Evolutionary conservation across 2,329 filamentous ascomycete genomes (phyloP).

Genomic region (Fusarium lyarnte): DNA sequence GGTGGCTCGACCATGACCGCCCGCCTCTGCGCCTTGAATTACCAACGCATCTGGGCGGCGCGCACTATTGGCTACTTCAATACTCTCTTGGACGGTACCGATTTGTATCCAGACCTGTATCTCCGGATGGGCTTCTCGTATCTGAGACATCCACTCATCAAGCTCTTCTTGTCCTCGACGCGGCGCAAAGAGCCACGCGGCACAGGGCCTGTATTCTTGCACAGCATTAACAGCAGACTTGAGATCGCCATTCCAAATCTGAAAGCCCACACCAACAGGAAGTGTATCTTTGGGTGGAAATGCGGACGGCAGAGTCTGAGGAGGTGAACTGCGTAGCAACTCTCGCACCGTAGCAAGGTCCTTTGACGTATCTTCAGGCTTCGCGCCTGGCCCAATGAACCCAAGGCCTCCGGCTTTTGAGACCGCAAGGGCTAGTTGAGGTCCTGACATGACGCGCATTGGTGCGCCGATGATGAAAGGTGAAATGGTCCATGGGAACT

Average conservation of each 20-base stretch:
- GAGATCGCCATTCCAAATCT: slow-evolving; percentile 57
- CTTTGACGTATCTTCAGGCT: slow-evolving; percentile 44
- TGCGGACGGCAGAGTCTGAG: slow-evolving; percentile 4
- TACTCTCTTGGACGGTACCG: slow-evolving; percentile 58
- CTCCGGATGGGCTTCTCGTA: slow-evolving; percentile 52
- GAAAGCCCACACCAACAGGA: slow-evolving; percentile 56
- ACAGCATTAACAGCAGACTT: slow-evolving; percentile 45
- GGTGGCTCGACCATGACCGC: slow-evolving; percentile 60
- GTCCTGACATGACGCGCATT: slow-evolving; percentile 71
- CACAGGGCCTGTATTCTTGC: slow-evolving; percentile 46
- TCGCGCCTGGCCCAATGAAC: slow-evolving; percentile 54
- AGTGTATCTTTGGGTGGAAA: slow-evolving; percentile 40
- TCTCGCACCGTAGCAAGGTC: slow-evolving; percentile 46
- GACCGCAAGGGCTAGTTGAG: slow-evolving; percentile 67
- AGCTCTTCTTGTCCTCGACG: slow-evolving; percentile 48
- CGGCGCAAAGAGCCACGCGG: slow-evolving; percentile 57
- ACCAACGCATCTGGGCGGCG: slow-evolving; percentile 60
- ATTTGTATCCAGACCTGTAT: slow-evolving; percentile 65
- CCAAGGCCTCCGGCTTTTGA: slow-evolving; percentile 77
- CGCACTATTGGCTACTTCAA: slow-evolving; percentile 49
- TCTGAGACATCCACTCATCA: slow-evolving; percentile 55
- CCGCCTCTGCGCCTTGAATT: slow-evolving; percentile 63
- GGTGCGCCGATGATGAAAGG: slow-evolving; percentile 69
- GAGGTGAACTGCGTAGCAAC: slow-evolving; percentile 30
- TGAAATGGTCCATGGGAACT: slow-evolving; percentile 49